Evolutionary conservation across 73 alveolate genomes (phyloP), one percentile per base, ranked within the genome.

Genomic region (Paramecium bursaria): DNA sequence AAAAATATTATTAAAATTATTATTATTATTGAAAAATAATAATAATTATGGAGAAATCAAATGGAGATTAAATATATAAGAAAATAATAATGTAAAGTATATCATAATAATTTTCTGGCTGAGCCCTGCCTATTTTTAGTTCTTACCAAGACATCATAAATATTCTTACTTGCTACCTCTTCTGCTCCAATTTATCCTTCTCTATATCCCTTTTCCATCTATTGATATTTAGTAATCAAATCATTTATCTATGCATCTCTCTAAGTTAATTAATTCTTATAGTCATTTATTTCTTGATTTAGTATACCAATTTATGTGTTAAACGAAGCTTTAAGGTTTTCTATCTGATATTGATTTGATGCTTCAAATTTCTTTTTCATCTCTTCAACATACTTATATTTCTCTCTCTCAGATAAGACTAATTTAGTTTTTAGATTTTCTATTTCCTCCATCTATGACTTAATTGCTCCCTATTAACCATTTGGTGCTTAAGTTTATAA

Each of bases 281-380:
- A 67, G 44, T 67, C 82, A 4, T 67, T 31, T 5, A 39, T 67
- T 42, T 67, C 82, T 4, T 67, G 25, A 10, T 31, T 47, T 21
- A 67, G 57, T 30, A 67, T 67, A 25, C 22, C 44, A 2, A 67
- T 39, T 17, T 67, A 42, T 39, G 82, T 67, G 22, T 67, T 67
- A 67, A 67, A 67, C 42, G 82, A 53, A 11, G 82, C 39, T 17
- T 67, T 67, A 3, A 67, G 27, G 44, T 67, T 67, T 0, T 67
- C 55, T 10, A 67, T 67, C 15, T 67, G 39, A 67, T 67, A 67
- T 30, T 42, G 17, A 67, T 31, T n/a, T 14, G 82, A 67, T 21
- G 33, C 17, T 42, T 67, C 82, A 3, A 67, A 44, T 42, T 67
- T 67, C 0, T 2, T 22, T 17, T 57, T 67, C 19, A 67, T 39